phyloP scores from a whole-genome alignment of 257 asterid genomes.

The Ajuga chamaepitys region DNA sequence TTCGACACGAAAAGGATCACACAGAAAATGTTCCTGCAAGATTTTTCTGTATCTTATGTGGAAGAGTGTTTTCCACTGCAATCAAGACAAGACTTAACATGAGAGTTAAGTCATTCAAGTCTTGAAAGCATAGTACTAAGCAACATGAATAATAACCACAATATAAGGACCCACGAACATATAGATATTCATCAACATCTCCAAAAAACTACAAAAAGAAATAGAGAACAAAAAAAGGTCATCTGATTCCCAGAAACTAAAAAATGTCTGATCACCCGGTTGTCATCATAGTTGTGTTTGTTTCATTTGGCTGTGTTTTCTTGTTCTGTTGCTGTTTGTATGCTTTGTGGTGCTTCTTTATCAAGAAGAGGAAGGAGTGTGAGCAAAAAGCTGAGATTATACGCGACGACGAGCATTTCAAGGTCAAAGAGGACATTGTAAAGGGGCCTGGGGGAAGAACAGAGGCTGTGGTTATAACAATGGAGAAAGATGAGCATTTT shows the following conservation, averaged over 20 bases:
- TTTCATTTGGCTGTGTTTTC: slow-evolving; percentile 26
- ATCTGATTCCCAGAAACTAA: not conserved
- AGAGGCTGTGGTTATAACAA: slow-evolving; percentile 20
- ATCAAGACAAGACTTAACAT: slow-evolving; percentile 39
- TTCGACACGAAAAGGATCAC: not conserved
- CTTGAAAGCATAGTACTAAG: slow-evolving; percentile 35
- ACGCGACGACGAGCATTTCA: slow-evolving; percentile 25
- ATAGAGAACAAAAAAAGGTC: too few relatives aligned
- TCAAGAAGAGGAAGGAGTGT: slow-evolving; percentile 23
- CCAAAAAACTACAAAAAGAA: not conserved
- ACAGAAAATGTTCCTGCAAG: slow-evolving; percentile 2
- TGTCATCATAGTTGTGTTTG: slow-evolving; percentile 21
- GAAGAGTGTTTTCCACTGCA: slow-evolving; percentile 43
- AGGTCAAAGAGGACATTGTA: slow-evolving; percentile 34
- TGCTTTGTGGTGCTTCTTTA: slow-evolving; percentile 24
- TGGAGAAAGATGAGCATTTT: slow-evolving; percentile 37
- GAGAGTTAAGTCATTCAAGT: slow-evolving; percentile 34
- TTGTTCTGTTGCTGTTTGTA: slow-evolving; percentile 19
- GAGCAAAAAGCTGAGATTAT: slow-evolving; percentile 24
- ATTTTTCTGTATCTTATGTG: not conserved
- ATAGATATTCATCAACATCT: slow-evolving; percentile 19
- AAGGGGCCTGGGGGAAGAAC: slow-evolving; percentile 33
- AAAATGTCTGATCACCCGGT: slow-evolving; percentile 9
- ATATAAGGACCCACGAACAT: slow-evolving; percentile 15
- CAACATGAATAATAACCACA: slow-evolving; percentile 8